Base-by-base conservation (phyloP, 129 eudicot species). In the Lactuca saligna region DNA sequence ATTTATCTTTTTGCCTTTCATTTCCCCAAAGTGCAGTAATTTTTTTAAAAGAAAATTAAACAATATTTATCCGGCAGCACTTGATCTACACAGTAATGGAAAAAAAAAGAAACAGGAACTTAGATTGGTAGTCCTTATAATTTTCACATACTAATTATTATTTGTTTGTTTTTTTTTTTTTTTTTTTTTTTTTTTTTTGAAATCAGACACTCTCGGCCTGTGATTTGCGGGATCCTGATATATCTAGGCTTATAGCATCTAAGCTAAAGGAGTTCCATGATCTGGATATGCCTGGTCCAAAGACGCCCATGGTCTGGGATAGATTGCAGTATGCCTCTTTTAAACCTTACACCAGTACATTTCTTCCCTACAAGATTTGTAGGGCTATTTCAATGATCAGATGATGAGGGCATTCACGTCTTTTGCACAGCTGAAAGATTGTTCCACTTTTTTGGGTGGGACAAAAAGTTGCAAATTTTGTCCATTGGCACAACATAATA, bases 191-290 rank as follows among this genome's bases (percentile, higher is more conserved):
- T n/a, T 61, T 57, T 63, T 29, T 48, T 77, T 65, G 57, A 71
- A 57, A 66, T 7, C 89, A 93, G 98, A 93, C 98, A 48, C 83
- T 93, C 6, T 81, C 95, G 75, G 98, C 98, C 10, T 60, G 77
- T 89, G 98, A 93, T 82, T 70, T 93, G 73, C 88, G 87, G 65
- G 97, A 89, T 81, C 90, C 87, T 15, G 95, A 85, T 66, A 87
- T 82, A 69, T 93, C 95, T 85, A 78, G 85, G 32, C 83, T 93
- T 17, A 85, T 89, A 80, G 98, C 98, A 65, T 78, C 96, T 63
- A 93, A 89, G 83, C 78, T 84, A 80, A 93, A 79, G 87, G 98
- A 93, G 81, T 93, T 89, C 59, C 96, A 93, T 66, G 71, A 84
- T 16, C 95, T 93, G 59, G 82, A 77, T 50, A 86, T 93, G 96